These are phyloP conservation scores for Paramecium primaurelia DNA, from an alignment of 73 alveolate genomes.

Conservation along the genomic window DNA sequence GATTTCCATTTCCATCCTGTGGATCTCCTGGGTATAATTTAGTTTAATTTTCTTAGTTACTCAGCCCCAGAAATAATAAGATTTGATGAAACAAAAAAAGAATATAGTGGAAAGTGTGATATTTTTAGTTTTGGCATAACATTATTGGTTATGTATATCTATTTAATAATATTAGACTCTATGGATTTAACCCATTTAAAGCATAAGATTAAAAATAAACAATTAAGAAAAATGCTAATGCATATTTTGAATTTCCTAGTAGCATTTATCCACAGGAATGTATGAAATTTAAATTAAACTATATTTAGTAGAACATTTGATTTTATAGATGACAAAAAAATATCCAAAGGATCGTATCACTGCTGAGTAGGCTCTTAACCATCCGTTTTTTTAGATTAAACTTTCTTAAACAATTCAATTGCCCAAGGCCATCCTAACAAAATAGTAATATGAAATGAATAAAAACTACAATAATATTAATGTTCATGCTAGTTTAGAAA, in stretches of 20 bases:
- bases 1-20: neutral
- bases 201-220: neutral
- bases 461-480: neutral
- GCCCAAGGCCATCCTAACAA: neutral
- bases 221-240: neutral
- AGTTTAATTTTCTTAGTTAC: neutral
- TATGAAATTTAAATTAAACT: neutral
- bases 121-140: slow-evolving; percentile 25
- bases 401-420: neutral
- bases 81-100: neutral
- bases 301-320: neutral
- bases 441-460: slow-evolving; percentile 19
- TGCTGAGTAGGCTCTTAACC: neutral
- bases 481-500: slow-evolving; percentile 7
- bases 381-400: neutral
- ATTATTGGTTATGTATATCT: neutral
- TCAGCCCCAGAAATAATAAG: slow-evolving; percentile 26
- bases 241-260: slow-evolving; percentile 19
- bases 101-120: neutral
- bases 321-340: neutral
- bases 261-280: neutral
- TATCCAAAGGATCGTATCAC: neutral
- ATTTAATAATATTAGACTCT: neutral
- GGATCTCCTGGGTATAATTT: slow-evolving; percentile 23
- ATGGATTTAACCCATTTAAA: slow-evolving; percentile 11